Conservation (phyloP, 2,329 filamentous ascomycete genomes). For the Colletotrichum australisinense region DNA sequence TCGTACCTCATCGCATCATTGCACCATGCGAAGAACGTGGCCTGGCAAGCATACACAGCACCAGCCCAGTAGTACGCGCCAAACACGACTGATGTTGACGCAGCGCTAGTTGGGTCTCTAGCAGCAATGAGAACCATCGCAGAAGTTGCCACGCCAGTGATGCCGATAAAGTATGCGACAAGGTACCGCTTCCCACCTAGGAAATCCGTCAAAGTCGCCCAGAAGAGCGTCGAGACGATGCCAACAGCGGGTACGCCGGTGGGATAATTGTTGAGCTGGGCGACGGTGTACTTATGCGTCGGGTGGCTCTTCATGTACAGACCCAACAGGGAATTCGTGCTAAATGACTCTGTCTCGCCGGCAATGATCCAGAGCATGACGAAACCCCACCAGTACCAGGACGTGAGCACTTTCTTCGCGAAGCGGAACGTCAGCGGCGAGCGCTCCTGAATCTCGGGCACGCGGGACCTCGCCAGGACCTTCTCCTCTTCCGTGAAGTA, state of each 20-base stretch:
- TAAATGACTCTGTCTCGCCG: slow-evolving; percentile 78
- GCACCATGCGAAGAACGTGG: slow-evolving; percentile 81
- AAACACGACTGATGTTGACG: slow-evolving; percentile 66
- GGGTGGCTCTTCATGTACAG: slow-evolving; percentile 64
- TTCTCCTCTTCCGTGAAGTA: slow-evolving; percentile 49
- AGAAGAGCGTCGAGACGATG: slow-evolving; percentile 73
- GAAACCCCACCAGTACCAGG: slow-evolving; percentile 76
- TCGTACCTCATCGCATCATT: slow-evolving; percentile 76
- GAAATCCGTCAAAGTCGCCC: slow-evolving; percentile 76
- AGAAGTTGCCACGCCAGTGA: slow-evolving; percentile 72
- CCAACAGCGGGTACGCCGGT: slow-evolving; percentile 67
- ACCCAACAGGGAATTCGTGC: slow-evolving; percentile 68
- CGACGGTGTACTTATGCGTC: slow-evolving; percentile 53
- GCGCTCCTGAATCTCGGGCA: slow-evolving; percentile 50
- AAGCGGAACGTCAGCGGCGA: slow-evolving; percentile 62
- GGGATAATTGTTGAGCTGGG: slow-evolving; percentile 67
- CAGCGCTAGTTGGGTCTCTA: slow-evolving; percentile 48
- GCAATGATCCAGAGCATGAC: slow-evolving; percentile 76
- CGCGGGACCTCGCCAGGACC: slow-evolving; percentile 54
- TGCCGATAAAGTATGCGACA: slow-evolving; percentile 73
- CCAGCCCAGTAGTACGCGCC: slow-evolving; percentile 78
- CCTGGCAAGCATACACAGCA: slow-evolving; percentile 77
- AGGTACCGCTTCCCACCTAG: slow-evolving; percentile 72
- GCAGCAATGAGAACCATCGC: slow-evolving; percentile 70
- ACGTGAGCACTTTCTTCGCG: slow-evolving; percentile 64